Evolutionary conservation across 352 stramenopile species (phyloP).

Genomic region (Phytophthora agathidicida): DNA sequence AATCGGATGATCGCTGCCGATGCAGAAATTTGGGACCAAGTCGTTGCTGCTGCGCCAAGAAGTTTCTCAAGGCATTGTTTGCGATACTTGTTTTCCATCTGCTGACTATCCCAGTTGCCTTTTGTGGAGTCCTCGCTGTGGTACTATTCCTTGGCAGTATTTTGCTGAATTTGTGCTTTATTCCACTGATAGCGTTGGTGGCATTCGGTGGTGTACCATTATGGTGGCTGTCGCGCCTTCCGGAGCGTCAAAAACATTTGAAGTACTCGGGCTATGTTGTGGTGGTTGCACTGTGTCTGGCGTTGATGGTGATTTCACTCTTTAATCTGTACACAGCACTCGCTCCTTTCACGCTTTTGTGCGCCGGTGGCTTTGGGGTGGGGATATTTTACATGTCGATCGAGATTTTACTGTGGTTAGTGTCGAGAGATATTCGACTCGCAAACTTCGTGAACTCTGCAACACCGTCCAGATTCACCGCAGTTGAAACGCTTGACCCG

Average conservation of each 20-base stretch:
- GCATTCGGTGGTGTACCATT: not conserved
- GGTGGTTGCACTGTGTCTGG: not conserved
- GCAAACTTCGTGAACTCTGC: not conserved
- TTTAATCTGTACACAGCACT: not conserved
- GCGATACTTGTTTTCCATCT: constrained; percentile 14
- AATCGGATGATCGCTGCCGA: not conserved
- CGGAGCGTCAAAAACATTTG: not conserved
- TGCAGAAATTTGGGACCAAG: not conserved
- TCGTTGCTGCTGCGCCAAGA: not conserved
- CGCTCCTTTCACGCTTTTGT: not conserved
- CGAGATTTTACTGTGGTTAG: not conserved
- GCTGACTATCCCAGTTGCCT: constrained; percentile 7
- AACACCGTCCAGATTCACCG: not conserved
- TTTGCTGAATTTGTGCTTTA: not conserved
- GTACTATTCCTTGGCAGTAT: not conserved
- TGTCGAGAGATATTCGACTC: not conserved
- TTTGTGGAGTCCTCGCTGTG: not conserved
- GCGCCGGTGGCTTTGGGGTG: not conserved
- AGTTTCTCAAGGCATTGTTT: not conserved
- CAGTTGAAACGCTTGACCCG: not conserved
- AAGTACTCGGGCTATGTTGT: not conserved
- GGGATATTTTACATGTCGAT: not conserved
- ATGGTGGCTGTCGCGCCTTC: not conserved
- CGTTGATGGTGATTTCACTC: not conserved
- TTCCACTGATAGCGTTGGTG: not conserved